Evolutionary conservation across 257 asterid genomes (phyloP).

Genomic region (Gentiana straminea): DNA sequence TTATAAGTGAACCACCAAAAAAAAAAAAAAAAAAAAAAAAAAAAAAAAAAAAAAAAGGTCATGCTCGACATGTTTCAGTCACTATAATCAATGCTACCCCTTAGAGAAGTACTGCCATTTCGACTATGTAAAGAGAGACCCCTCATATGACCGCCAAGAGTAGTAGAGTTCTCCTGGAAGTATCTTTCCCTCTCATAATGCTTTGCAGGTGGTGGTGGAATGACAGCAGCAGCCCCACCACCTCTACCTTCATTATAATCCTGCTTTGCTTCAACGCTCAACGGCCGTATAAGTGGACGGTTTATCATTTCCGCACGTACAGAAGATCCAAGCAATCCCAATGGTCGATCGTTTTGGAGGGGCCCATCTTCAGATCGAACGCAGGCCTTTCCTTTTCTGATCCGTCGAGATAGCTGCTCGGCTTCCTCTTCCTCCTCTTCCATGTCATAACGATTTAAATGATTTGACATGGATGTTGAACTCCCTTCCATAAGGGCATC

Average conservation of each 20-base stretch:
- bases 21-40: too few relatives aligned
- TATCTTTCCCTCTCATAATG: slow-evolving; percentile 80
- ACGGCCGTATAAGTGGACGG: slow-evolving; percentile 73
- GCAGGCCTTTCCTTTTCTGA: slow-evolving; percentile 90
- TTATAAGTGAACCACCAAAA: too few relatives aligned
- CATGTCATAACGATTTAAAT: slow-evolving; percentile 27
- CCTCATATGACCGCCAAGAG: slow-evolving; percentile 44
- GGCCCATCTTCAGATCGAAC: slow-evolving; percentile 56
- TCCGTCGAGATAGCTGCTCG: slow-evolving; percentile 77
- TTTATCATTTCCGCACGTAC: slow-evolving; percentile 50
- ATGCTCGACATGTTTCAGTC: slow-evolving; percentile 23
- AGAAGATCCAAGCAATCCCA: slow-evolving; percentile 45
- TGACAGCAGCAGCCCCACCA: slow-evolving; percentile 36
- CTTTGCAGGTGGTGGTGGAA: slow-evolving; percentile 96
- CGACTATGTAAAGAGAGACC: slow-evolving; percentile 81
- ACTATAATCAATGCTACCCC: slow-evolving; percentile 67
- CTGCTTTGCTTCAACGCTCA: slow-evolving; percentile 35
- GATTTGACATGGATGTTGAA: slow-evolving; percentile 41
- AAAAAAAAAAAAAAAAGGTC: too few relatives aligned
- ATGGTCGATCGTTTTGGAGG: slow-evolving; percentile 29
- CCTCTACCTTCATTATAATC: slow-evolving; percentile 32
- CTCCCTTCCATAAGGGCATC: slow-evolving; percentile 57
- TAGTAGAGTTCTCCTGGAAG: slow-evolving; percentile 56
- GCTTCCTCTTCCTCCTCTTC: slow-evolving; percentile 86
- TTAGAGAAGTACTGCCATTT: slow-evolving; percentile 60